Evolutionary conservation across 2,329 filamentous ascomycete species (phyloP), one percentile per base, ranked within the genome.

Genomic region (Kalmusia sp.): DNA sequence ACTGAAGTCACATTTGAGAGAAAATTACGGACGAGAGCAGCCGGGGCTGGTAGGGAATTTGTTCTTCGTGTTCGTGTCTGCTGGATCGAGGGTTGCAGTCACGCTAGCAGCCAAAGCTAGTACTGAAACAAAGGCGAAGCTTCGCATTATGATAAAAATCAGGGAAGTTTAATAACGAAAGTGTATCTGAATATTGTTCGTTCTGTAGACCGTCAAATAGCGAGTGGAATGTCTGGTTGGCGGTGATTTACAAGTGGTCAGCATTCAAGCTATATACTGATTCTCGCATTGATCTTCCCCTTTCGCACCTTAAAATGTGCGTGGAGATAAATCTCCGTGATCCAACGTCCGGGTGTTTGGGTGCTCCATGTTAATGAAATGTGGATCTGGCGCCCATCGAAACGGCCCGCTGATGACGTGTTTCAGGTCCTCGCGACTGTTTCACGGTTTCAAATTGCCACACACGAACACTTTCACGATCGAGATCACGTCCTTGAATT

Each of bases 31-130:
- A 66, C 63, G 58, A 2, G 62, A 52, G 62, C 73, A 76, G 33
- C 47, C 49, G 6, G 61, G 62, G 40, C 46, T 48, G 50, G 59
- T 28, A 70, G 74, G 53, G 61, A 67, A 37, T 51, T 68, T 65
- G 58, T 62, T 65, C 47, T 74, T 73, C 25, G 72, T 74, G 63
- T 77, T 76, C 17, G 71, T 73, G 31, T 53, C 64, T 15, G 70
- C 70, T 11, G 73, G 74, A 52, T 69, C 60, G 39, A 76, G 70
- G 7, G 73, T 76, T 25, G 73, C 72, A 21, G 14, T 28, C 2
- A 46, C 43, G 43, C 30, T 27, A 6, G 43, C 43, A n/a, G 43
- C 30, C 14, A 46, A 27, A 37, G 21, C 43, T 28, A 46, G 24
- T 4, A 46, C 6, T 12, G 43, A 27, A 25, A 46, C 21, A 27